Base-by-base conservation (phyloP, 129 eudicot species). In the Pittosporum tobira region DNA sequence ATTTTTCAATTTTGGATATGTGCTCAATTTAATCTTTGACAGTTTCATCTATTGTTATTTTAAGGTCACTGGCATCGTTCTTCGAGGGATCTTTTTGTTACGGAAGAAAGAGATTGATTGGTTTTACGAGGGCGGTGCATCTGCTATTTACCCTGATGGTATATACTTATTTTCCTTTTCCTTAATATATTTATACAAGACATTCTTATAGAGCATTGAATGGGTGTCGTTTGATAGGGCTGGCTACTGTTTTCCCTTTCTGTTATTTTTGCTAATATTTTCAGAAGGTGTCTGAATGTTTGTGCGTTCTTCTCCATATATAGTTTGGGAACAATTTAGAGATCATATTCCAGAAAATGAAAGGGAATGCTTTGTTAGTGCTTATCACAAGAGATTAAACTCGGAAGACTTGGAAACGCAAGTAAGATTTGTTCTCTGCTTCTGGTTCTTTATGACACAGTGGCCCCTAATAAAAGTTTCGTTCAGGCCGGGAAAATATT, bases 111-210 rank as follows among this genome's bases (percentile, higher is more conserved):
- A 93, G 69, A 77, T 93, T 64, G 90, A 93, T 59, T 93, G 99
- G 99, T 93, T 93, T 76, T 93, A 93, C 60, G 96, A 93, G 77
- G 99, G 99, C 25, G 99, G 99, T 25, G 96, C 96, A 60, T 84
- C 99, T 56, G 84, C 99, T 20, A 87, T 93, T 69, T 87, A 61
- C 71, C 96, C 99, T 69, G 99, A 93, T 70, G 96, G 99, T 93
- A 60, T n/a, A n/a, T 71, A 73, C 68, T 48, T 69, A 64, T 55
- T 61, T 40, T 18, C 10, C 43, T 56, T n/a, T n/a, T n/a, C n/a
- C n/a, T n/a, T n/a, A n/a, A n/a, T n/a, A n/a, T n/a, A n/a, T n/a
- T n/a, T n/a, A n/a, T n/a, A n/a, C n/a, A n/a, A n/a, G n/a, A n/a
- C n/a, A n/a, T n/a, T n/a, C n/a, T n/a, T 34, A 34, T 1, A 34